phyloP scores from a whole-genome alignment of 148 eudicot species.

The Mesembryanthemum crystallinum region DNA sequence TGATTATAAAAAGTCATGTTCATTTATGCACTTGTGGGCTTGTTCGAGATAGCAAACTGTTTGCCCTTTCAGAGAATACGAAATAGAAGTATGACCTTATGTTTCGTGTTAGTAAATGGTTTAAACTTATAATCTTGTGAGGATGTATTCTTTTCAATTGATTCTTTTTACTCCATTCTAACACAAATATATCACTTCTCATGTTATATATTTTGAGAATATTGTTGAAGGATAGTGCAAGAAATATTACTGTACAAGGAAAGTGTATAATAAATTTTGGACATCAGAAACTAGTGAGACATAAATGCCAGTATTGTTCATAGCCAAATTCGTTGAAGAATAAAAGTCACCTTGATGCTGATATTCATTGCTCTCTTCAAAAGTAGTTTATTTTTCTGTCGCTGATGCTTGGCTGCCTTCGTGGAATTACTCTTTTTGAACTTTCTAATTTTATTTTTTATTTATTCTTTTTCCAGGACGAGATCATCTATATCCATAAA shows the following conservation, averaged over 20 bases:
- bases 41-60: background rate
- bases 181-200: background rate
- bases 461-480: slow-evolving; percentile 53
- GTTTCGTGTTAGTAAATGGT: background rate
- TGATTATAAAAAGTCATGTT: background rate
- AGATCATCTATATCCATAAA: slow-evolving; percentile 63
- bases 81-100: background rate
- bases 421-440: background rate
- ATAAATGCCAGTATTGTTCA: background rate
- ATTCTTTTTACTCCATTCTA: background rate
- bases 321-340: background rate
- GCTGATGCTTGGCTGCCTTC: slow-evolving; percentile 10
- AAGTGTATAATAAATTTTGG: background rate
- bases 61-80: background rate
- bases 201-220: background rate
- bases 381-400: background rate
- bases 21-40: background rate
- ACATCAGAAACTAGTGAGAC: background rate
- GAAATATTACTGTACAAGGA: background rate
- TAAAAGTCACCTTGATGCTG: slow-evolving; percentile 5
- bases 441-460: background rate
- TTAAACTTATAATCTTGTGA: background rate
- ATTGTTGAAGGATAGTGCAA: no score
- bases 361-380: slow-evolving; percentile 3
- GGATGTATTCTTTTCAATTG: background rate